These are phyloP conservation scores for Aspergillus awamori DNA, from an alignment of 2,329 filamentous ascomycete genomes.

Conservation along the genomic window DNA sequence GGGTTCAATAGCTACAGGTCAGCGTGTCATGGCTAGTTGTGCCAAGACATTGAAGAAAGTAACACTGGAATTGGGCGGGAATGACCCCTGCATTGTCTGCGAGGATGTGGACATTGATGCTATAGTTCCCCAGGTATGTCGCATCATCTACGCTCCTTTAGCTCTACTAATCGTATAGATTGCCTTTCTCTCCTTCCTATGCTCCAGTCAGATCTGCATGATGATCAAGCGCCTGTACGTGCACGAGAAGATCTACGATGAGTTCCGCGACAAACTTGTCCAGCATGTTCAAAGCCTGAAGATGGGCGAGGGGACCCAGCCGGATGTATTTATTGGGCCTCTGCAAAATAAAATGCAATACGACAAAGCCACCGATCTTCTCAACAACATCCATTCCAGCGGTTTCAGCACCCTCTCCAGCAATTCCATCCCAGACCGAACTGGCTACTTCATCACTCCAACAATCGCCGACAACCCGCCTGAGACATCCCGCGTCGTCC, in stretches of 20 bases:
- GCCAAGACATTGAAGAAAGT: conserved; percentile 57
- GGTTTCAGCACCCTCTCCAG: conserved; percentile 57
- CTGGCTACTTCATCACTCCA: conserved; percentile 62
- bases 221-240: conserved; percentile 64
- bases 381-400: conserved; percentile 58
- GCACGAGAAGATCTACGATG: conserved; percentile 61
- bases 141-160: not conserved
- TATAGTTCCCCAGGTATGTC: conserved; percentile 42
- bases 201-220: conserved; percentile 60
- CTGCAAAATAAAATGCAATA: conserved; percentile 69
- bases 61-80: conserved; percentile 59
- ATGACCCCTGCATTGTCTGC: conserved; percentile 59
- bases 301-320: conserved; percentile 45
- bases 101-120: conserved; percentile 55
- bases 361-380: conserved; percentile 59
- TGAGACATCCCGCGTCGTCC: conserved; percentile 58
- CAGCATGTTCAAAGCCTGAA: conserved; percentile 49
- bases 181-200: conserved; percentile 54
- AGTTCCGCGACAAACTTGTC: conserved; percentile 54
- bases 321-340: conserved; percentile 58
- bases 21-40: conserved; percentile 54
- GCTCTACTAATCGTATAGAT: conserved; percentile 32
- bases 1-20: conserved; percentile 56
- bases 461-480: conserved; percentile 63
- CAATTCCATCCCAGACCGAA: conserved; percentile 47